These are phyloP conservation scores for Prillingera fragicola DNA, from an alignment of 1,284 basidiomycete genomes.

Conservation along the genomic window DNA sequence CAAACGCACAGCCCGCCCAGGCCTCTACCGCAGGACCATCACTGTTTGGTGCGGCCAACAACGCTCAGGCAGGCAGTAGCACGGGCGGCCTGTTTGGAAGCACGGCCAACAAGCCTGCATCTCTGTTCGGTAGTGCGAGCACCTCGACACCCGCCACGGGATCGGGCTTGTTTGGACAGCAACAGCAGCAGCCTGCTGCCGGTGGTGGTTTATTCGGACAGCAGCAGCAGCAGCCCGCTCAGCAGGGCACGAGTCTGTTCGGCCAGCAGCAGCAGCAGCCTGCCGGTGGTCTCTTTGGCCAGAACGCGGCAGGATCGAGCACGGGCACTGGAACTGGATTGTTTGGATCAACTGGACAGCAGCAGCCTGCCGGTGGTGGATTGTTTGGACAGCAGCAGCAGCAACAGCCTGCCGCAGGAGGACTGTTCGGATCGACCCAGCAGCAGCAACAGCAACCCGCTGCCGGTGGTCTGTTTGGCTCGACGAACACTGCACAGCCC, in stretches of 20 bases:
- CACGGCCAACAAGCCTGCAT: too few relatives aligned
- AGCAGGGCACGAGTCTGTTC: conserved; percentile 3
- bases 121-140: neutral
- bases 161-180: conserved; percentile 2
- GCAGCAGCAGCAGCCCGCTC: neutral
- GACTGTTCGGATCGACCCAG: conserved; percentile 27
- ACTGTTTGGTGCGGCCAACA: neutral
- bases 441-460: conserved; percentile 22
- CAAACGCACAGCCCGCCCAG: neutral
- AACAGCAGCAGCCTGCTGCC: neutral
- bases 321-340: too few relatives aligned
- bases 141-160: neutral
- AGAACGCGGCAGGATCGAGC: too few relatives aligned
- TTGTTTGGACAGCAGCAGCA: conserved; percentile 13
- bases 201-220: conserved; percentile 13
- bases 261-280: conserved; percentile 9
- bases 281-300: too few relatives aligned
- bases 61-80: neutral
- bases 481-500: conserved; percentile 26
- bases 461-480: conserved; percentile 43
- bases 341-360: conserved; percentile 8
- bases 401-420: conserved; percentile 5
- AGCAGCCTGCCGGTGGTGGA: neutral
- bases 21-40: too few relatives aligned
- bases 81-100: too few relatives aligned